Percentiles rank a stretch among this genome's conserved stretches.
Conservation (phyloP, 306 rosid species). For the Corylus americana region DNA sequence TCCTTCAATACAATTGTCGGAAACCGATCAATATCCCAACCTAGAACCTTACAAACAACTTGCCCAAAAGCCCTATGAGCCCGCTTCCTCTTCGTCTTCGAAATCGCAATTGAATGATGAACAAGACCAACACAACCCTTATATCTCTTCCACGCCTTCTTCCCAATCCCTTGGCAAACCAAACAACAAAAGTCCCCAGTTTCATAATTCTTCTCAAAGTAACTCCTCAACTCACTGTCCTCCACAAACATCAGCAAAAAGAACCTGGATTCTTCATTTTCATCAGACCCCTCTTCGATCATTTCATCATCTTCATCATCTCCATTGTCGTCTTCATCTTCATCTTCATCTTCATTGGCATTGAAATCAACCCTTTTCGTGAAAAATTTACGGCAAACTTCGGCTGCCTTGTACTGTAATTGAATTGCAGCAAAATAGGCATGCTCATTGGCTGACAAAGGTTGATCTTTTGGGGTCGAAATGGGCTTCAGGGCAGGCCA, state of each 20-base stretch:
- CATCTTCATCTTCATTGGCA: slow-evolving; percentile 36
- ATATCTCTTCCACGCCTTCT: slow-evolving; percentile 55
- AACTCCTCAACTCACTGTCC: slow-evolving; percentile 49
- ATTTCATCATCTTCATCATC: slow-evolving; percentile 10
- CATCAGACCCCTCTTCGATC: slow-evolving; percentile 23
- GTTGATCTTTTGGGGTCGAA: slow-evolving; percentile 9
- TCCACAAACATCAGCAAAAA: slow-evolving; percentile 50
- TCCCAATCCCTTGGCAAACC: slow-evolving; percentile 64
- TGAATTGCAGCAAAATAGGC: slow-evolving; percentile 28
- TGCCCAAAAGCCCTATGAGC: slow-evolving; percentile 45
- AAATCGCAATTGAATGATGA: slow-evolving; percentile 54
- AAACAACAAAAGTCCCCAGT: slow-evolving; percentile 65
- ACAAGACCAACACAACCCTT: slow-evolving; percentile 55
- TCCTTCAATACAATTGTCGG: slow-evolving; percentile 55
- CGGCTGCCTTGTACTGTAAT: slow-evolving; percentile 48
- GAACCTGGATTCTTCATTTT: slow-evolving; percentile 41
- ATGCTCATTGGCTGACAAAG: slow-evolving; percentile 35
- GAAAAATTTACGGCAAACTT: slow-evolving; percentile 46
- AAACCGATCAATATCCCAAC: slow-evolving; percentile 62
- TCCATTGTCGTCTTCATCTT: neutral
- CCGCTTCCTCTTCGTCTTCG: slow-evolving; percentile 42
- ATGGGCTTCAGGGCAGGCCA: slow-evolving; percentile 43
- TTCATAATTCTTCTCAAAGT: slow-evolving; percentile 49
- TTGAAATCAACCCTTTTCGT: slow-evolving; percentile 20
- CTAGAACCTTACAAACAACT: slow-evolving; percentile 49